Conservation (phyloP, 139 green algal genomes). For the Parachlorella kessleri region DNA sequence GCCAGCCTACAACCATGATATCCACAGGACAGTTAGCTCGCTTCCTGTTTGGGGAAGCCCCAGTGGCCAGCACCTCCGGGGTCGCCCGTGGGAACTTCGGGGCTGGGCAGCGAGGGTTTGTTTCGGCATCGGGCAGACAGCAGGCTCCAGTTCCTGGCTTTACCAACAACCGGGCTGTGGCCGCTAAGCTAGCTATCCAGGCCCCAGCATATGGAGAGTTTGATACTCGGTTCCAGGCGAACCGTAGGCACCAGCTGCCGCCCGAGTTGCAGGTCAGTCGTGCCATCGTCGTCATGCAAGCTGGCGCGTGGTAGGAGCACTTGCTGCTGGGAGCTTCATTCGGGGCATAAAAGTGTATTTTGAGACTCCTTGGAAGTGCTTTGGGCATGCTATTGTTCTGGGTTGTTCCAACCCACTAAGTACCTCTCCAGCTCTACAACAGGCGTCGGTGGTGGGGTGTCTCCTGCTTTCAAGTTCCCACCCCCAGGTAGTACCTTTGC, state of each 20-base stretch:
- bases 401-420: not conserved
- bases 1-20: not conserved
- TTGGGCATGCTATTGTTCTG: not conserved
- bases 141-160: not conserved
- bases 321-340: not conserved
- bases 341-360: no score
- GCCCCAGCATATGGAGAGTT: not conserved
- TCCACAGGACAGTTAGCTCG: not conserved
- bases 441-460: not conserved
- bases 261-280: not conserved
- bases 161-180: not conserved
- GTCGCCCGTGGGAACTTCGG: not conserved
- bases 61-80: not conserved
- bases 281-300: no score
- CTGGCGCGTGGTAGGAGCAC: no score
- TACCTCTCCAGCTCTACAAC: no score
- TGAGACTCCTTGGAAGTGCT: not conserved
- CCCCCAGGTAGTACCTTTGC: not conserved
- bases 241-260: not conserved
- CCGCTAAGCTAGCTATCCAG: not conserved
- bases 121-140: not conserved
- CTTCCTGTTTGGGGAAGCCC: not conserved
- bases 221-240: not conserved
- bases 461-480: not conserved
- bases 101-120: not conserved